Base-by-base conservation (phyloP, 768 basidiomycete genomes). In the Xerocomus spinulosus region DNA sequence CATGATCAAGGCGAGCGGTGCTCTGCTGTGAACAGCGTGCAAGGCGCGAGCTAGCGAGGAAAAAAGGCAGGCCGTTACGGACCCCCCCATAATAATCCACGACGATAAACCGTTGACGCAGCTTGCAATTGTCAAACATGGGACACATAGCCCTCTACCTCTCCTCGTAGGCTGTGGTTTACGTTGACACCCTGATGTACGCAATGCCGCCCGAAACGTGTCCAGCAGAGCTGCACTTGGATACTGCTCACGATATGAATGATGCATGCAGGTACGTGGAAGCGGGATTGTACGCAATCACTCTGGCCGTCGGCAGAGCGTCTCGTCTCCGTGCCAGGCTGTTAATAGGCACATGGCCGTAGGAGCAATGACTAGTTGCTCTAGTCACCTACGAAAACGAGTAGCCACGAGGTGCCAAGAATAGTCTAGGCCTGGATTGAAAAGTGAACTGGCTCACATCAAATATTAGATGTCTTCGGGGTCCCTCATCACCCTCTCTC, bases 161-260 rank as follows among this genome's bases (percentile, higher is more conserved):
- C 61, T 40, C 51, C 49, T 45, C 47, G 17, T 25, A 43, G 54
- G 62, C 62, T 64, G 61, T 62, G 56, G 49, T 52, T 62, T 62
- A 62, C 61, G 61, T 62, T 49, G 53, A 3, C 42, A 61, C 56
- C 62, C 61, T 64, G 50, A 42, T 49, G 58, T 61, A 60, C 40
- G 35, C 46, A 17, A 44, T 42, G 42, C 44, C 54, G 52, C 56
- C 61, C 23, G 40, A 29, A 64, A 57, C 61, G 62, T 62, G 57
- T 53, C 30, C 20, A 47, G 39, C 44, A 48, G 46, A 42, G 44
- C 28, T 37, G 5, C n/a, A 42, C 38, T n/a, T 14, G 30, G 49
- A 53, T 51, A 44, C 33, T 50, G 46, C 42, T 47, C 50, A 42
- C 32, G 58, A 58, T 49, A 62, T 53, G 61, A 56, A 62, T 43